These are phyloP conservation scores for Stagonosporopsis rhizophila DNA, from an alignment of 2,329 filamentous ascomycete species.

Conservation along the genomic window DNA sequence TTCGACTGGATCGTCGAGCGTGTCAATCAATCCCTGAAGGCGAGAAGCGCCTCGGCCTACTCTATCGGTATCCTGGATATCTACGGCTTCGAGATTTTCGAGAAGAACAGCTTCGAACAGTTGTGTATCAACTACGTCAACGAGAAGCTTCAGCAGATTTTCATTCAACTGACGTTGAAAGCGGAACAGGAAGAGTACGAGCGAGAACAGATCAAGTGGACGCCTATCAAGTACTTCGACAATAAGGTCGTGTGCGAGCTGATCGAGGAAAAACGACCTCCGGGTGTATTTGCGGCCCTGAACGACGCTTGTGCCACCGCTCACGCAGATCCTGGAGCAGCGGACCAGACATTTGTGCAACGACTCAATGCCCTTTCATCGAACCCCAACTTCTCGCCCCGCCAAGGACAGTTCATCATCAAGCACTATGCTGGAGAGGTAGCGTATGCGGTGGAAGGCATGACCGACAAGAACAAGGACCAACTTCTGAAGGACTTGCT, in stretches of 20 bases:
- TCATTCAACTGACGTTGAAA: conserved; percentile 96
- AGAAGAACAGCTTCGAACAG: conserved; percentile 98
- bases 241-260: conserved; percentile 98
- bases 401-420: conserved; percentile 96
- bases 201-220: conserved; percentile 96
- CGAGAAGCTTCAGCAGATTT: conserved; percentile 98
- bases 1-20: conserved; percentile 98
- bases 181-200: conserved; percentile 98
- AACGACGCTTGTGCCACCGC: conserved; percentile 99
- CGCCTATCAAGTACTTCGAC: conserved; percentile 98
- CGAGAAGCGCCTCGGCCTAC: conserved; percentile 76
- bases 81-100: conserved; percentile 98
- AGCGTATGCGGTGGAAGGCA: conserved; percentile 90
- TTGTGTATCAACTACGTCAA: conserved; percentile 99
- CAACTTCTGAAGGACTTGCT: conserved; percentile 93
- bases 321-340: conserved; percentile 91
- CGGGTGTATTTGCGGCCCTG: conserved; percentile 91
- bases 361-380: conserved; percentile 85
- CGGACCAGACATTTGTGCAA: conserved; percentile 95
- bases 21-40: conserved; percentile 86
- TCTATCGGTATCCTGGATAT: conserved; percentile 98
- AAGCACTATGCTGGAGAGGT: conserved; percentile 99
- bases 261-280: conserved; percentile 89
- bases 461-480: conserved; percentile 99
- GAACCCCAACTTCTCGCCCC: conserved; percentile 87